Evolutionary conservation across 2,329 filamentous ascomycete species (phyloP).

Genomic region (Apiospora koreana): DNA sequence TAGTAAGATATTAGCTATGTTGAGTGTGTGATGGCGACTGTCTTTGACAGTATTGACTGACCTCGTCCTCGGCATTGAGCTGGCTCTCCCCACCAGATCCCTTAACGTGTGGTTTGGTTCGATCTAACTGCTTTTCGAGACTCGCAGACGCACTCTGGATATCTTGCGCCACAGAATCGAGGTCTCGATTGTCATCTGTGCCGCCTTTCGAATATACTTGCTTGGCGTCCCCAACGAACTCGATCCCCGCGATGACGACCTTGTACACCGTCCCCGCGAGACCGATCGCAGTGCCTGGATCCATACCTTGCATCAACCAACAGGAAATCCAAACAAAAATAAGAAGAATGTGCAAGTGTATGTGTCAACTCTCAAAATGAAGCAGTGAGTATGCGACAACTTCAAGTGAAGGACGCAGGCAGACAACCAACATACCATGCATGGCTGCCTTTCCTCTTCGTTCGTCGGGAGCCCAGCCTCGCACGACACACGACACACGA

Average conservation of each 20-base stretch:
- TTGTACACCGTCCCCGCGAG: constrained; percentile 22
- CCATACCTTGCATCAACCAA: constrained; percentile 7
- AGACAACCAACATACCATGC: neutral
- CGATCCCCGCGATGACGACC: constrained; percentile 21
- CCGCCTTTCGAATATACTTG: constrained; percentile 23
- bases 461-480: neutral
- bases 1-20: neutral
- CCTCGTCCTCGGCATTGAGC: constrained; percentile 14
- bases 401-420: neutral
- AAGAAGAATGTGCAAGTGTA: neutral
- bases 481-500: neutral
- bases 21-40: neutral
- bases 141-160: constrained; percentile 19
- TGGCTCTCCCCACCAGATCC: neutral
- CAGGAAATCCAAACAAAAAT: neutral
- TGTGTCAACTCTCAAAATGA: neutral
- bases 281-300: constrained; percentile 21
- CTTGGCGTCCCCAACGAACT: constrained; percentile 23
- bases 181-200: constrained; percentile 21
- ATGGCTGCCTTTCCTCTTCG: neutral
- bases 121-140: constrained; percentile 19
- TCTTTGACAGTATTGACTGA: constrained; percentile 9
- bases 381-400: neutral
- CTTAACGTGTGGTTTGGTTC: neutral
- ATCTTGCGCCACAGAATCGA: constrained; percentile 17